These are phyloP conservation scores for Mycocentrospora acerina DNA, from an alignment of 2,329 filamentous ascomycete genomes.

Conservation along the genomic window DNA sequence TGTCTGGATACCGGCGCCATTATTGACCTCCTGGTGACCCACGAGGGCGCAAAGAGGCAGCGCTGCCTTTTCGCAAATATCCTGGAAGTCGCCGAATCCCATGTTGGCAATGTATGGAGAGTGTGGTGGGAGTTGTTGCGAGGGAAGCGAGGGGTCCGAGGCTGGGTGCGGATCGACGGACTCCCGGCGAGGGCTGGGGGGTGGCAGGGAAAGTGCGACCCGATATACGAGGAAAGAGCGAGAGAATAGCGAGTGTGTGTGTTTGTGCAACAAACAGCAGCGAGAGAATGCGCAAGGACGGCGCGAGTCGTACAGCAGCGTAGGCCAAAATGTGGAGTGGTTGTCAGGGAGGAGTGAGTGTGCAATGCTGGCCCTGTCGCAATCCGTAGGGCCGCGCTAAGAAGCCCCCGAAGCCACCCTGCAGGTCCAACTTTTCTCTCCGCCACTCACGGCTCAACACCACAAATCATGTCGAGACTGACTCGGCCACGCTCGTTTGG, in stretches of 20 bases:
- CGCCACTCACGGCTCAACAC: conserved; percentile 3
- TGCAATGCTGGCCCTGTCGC: no score
- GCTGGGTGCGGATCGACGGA: conserved; percentile 13
- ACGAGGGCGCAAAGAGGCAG: conserved; percentile 86
- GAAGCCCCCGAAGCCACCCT: conserved; percentile 1
- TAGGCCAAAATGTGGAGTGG: conserved; percentile 19
- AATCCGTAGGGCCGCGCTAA: conserved; percentile 13
- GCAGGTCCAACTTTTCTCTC: neutral
- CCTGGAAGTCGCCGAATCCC: conserved; percentile 88
- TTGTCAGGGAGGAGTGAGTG: conserved; percentile 38
- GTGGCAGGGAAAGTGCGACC: conserved; percentile 3
- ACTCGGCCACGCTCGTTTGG: neutral
- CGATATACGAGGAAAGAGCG: conserved; percentile 9
- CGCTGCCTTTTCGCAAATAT: conserved; percentile 80
- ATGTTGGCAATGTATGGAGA: conserved; percentile 48
- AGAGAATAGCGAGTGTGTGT: conserved; percentile 25
- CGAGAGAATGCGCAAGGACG: conserved; percentile 22
- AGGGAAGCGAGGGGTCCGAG: conserved; percentile 9
- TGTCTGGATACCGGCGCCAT: conserved; percentile 76
- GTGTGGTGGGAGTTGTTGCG: conserved; percentile 7
- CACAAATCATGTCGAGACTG: neutral
- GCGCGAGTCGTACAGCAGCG: conserved; percentile 3
- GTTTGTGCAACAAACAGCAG: conserved; percentile 15
- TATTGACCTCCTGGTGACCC: conserved; percentile 69
- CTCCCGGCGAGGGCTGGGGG: conserved; percentile 4